Base-by-base conservation (phyloP, 306 rosid species). In the Malus fusca region DNA sequence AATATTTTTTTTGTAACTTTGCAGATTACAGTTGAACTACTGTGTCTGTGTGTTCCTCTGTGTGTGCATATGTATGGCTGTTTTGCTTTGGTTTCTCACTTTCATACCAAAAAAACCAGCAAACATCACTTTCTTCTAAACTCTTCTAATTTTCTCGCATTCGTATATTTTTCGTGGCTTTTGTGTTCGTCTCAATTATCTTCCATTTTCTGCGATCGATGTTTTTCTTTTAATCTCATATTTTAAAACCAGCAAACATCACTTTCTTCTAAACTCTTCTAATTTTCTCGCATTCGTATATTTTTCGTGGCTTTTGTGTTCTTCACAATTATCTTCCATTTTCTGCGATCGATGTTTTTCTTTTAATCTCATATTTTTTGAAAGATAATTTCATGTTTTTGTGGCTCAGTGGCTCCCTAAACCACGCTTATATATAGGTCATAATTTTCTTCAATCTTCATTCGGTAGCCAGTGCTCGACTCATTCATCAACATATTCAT, bases 201-300 rank as follows among this genome's bases (percentile, higher is more conserved):
- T 59, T 73, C 76, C 68, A 37, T 58, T 73, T 73, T 58, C 19
- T 73, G 40, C 55, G 76, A 73, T 40, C 68, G 23, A 35, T 1
- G 40, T 17, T 73, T 73, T 73, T 72, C 67, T 58, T n/a, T 11
- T 4, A 1, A 5, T 25, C 17, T 25, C 44, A 42, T 42, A 42
- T 60, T 60, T 7, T 56, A 33, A 33, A 33, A 33, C 37, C 35
- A 46, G 22, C 11, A 66, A 64, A 31, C 17, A 28, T 75, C 71
- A 75, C 71, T 63, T 63, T 75, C 78, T 66, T 75, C 70, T 30
- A 75, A 11, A 75, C 63, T 44, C 52, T 75, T 64, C 78, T 75
- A 17, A 51, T 51, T 51, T 18, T 15, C 53, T 15, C 30, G 35
- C 63, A 37, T 44, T 18, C 22, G 55, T 71, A 59, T 60, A 42